These are phyloP conservation scores for Rhododendron griersonianum DNA, from an alignment of 148 eudicot species.

Conservation along the genomic window DNA sequence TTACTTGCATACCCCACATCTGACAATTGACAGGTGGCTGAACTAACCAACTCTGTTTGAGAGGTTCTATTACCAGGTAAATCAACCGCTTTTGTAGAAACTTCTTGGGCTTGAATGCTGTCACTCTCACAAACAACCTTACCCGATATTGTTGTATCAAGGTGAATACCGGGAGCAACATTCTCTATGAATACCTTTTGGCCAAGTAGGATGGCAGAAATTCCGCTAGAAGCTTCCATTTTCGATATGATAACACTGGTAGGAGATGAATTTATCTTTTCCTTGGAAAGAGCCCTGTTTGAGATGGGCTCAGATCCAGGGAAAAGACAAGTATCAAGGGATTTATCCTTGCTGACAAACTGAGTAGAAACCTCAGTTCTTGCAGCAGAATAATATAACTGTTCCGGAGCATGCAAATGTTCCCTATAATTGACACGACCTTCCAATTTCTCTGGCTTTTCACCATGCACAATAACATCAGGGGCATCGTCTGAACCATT, in stretches of 20 bases:
- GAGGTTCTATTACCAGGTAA: conserved; percentile 10
- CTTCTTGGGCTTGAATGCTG: background rate
- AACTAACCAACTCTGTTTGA: background rate
- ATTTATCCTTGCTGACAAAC: background rate
- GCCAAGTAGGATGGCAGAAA: conserved; percentile 6
- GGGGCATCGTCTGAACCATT: conserved; percentile 11
- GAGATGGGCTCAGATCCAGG: conserved; percentile 3
- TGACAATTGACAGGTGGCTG: conserved; percentile 11
- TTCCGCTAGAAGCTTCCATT: conserved; percentile 3
- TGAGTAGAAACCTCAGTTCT: conserved; percentile 5
- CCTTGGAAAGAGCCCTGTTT: background rate
- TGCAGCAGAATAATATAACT: background rate
- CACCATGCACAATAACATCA: conserved; percentile 8
- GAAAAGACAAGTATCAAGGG: background rate
- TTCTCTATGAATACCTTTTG: background rate
- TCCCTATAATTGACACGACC: background rate
- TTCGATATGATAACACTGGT: background rate
- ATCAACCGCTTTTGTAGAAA: conserved; percentile 5
- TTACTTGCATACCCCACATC: conserved; percentile 16
- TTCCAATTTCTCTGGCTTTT: conserved; percentile 9
- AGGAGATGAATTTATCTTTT: conserved; percentile 3
- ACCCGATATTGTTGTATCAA: background rate
- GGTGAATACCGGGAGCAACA: background rate
- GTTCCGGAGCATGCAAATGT: background rate
- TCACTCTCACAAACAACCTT: background rate